These are phyloP conservation scores for Magnolia sinica DNA, from an alignment of 164 flowering plant species.

Conservation along the genomic window DNA sequence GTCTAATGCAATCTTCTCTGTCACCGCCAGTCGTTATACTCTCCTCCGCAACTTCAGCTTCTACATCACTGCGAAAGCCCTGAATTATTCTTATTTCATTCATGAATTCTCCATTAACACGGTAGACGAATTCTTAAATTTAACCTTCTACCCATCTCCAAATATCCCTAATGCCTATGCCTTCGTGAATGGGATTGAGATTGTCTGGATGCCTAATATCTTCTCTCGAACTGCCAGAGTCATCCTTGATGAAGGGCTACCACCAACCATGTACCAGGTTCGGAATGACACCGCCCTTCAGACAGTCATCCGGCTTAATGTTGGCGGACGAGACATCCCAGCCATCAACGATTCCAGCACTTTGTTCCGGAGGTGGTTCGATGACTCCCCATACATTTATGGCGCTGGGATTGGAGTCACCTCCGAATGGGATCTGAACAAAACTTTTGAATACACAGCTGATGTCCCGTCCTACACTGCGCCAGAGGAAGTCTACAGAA, in stretches of 20 bases:
- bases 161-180: slow-evolving; percentile 46
- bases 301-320: slow-evolving; percentile 68
- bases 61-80: slow-evolving; percentile 43
- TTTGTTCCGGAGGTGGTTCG: slow-evolving; percentile 31
- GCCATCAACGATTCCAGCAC: slow-evolving; percentile 24
- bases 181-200: slow-evolving; percentile 90
- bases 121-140: slow-evolving; percentile 20
- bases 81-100: slow-evolving; percentile 47
- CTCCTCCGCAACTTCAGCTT: slow-evolving; percentile 64
- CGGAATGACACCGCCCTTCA: slow-evolving; percentile 65
- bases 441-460: slow-evolving; percentile 25
- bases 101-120: slow-evolving; percentile 36
- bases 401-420: slow-evolving; percentile 43
- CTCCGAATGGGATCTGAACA: slow-evolving; percentile 20
- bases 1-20: slow-evolving; percentile 36
- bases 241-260: background rate
- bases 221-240: slow-evolving; percentile 33
- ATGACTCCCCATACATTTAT: slow-evolving; percentile 47
- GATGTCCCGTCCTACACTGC: slow-evolving; percentile 25
- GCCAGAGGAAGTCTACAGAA: slow-evolving; percentile 52
- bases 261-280: slow-evolving; percentile 14
- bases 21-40: slow-evolving; percentile 46
- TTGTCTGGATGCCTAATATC: slow-evolving; percentile 75
- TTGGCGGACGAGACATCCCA: slow-evolving; percentile 60
- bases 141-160: slow-evolving; percentile 44